These are phyloP conservation scores for Fusarium sp. DNA, from an alignment of 2,329 filamentous ascomycete species.

Conservation along the genomic window DNA sequence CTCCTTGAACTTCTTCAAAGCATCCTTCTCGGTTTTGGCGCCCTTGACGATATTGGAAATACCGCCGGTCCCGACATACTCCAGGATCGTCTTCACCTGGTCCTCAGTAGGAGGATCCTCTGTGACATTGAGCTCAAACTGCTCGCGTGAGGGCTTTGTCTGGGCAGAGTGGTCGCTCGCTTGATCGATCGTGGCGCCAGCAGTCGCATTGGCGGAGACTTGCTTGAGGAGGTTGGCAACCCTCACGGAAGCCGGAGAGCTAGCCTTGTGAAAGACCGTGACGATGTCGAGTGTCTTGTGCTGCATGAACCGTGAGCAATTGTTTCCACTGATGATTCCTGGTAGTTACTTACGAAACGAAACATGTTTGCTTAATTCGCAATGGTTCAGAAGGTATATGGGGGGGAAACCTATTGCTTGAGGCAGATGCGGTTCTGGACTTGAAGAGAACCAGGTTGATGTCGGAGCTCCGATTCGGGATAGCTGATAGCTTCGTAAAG, in stretches of 20 bases:
- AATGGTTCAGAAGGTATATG: conserved; percentile 6
- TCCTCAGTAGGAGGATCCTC: conserved; percentile 85
- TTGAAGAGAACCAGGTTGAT: conserved; percentile 36
- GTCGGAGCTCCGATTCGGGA: conserved; percentile 45
- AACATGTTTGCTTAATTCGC: conserved; percentile 57
- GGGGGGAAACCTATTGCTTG: conserved; percentile 3
- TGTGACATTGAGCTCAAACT: conserved; percentile 91
- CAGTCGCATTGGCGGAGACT: conserved; percentile 77
- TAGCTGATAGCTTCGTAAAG: conserved; percentile 51
- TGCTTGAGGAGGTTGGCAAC: conserved; percentile 86
- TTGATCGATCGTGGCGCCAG: conserved; percentile 81
- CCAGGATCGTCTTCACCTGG: conserved; percentile 87
- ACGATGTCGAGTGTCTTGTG: conserved; percentile 89
- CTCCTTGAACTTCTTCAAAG: conserved; percentile 83
- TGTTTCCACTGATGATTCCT: not conserved
- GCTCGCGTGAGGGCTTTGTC: conserved; percentile 67
- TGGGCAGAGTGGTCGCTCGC: conserved; percentile 81
- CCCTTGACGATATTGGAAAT: conserved; percentile 78
- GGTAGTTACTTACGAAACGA: conserved; percentile 60
- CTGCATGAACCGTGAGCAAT: conserved; percentile 59
- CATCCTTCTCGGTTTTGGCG: conserved; percentile 82
- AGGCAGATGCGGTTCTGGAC: conserved; percentile 14
- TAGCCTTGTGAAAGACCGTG: conserved; percentile 94
- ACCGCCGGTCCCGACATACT: conserved; percentile 80
- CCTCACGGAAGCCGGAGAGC: conserved; percentile 79